Evolutionary conservation across 2,329 filamentous ascomycete species (phyloP).

Genomic region (Cladosporium phlei): DNA sequence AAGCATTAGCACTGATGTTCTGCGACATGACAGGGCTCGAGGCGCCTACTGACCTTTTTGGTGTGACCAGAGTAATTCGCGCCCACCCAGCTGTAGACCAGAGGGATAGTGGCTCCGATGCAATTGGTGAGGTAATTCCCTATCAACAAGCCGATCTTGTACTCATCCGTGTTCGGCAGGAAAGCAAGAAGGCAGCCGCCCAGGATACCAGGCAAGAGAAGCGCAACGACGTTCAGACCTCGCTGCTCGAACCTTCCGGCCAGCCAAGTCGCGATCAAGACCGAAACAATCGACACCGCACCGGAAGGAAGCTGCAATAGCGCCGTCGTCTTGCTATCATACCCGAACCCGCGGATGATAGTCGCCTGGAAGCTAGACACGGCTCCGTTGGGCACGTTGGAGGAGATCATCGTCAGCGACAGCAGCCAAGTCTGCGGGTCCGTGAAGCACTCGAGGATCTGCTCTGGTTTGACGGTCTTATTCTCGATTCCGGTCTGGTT

Average conservation of each 20-base stretch:
- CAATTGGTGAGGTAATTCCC: conserved; percentile 39
- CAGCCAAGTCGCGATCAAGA: conserved; percentile 27
- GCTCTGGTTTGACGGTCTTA: conserved; percentile 46
- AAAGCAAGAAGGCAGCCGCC: conserved; percentile 30
- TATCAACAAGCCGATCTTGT: conserved; percentile 38
- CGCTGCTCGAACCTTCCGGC: conserved; percentile 28
- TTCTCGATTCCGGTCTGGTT: conserved; percentile 43
- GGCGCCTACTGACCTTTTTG: conserved; percentile 51
- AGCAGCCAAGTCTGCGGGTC: conserved; percentile 55
- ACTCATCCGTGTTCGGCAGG: conserved; percentile 26
- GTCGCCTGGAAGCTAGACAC: conserved; percentile 40
- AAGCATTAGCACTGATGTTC: not conserved
- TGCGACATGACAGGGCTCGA: too few species aligned
- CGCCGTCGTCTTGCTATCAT: conserved; percentile 33
- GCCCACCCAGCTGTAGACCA: conserved; percentile 34
- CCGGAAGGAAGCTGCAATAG: conserved; percentile 55
- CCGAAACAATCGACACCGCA: conserved; percentile 41
- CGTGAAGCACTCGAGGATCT: conserved; percentile 51
- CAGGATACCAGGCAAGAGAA: conserved; percentile 27
- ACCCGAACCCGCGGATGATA: conserved; percentile 27
- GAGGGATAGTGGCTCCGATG: conserved; percentile 34
- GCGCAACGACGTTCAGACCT: conserved; percentile 24
- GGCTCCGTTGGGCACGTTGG: conserved; percentile 39
- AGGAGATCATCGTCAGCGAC: conserved; percentile 33
- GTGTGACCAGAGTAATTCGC: conserved; percentile 66